Evolutionary conservation across 2,329 filamentous ascomycete species (phyloP).

Genomic region (Penicillium digitatum): DNA sequence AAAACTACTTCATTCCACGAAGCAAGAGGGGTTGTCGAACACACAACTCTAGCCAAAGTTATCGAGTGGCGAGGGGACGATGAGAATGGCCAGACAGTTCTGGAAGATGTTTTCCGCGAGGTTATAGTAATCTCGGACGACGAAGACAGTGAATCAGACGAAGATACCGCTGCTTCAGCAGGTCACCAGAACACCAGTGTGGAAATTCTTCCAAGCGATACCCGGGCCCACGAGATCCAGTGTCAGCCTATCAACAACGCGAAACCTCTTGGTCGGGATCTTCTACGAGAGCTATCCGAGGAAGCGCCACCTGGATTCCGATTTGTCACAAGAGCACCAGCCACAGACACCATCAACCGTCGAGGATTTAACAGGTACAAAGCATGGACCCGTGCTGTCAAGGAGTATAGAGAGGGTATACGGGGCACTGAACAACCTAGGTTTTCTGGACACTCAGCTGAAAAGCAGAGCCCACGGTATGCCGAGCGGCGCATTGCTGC

Average conservation of each 20-base stretch:
- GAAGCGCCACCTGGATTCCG: slow-evolving; percentile 38
- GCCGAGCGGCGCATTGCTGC: slow-evolving; percentile 16
- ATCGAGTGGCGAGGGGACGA: slow-evolving; percentile 62
- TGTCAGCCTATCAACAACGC: slow-evolving; percentile 30
- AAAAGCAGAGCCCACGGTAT: slow-evolving; percentile 19
- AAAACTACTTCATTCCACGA: slow-evolving; percentile 52
- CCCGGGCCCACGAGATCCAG: slow-evolving; percentile 34
- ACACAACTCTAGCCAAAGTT: slow-evolving; percentile 53
- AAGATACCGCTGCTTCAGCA: slow-evolving; percentile 29
- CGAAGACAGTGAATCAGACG: slow-evolving; percentile 49
- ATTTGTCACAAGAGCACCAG: slow-evolving; percentile 31
- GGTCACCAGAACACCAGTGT: slow-evolving; percentile 39
- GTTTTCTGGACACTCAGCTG: slow-evolving; percentile 6
- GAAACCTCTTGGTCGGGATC: slow-evolving; percentile 16
- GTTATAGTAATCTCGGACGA: slow-evolving; percentile 62
- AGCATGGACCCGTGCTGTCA: slow-evolving; percentile 46
- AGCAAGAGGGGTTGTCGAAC: slow-evolving; percentile 54
- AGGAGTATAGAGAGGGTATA: slow-evolving; percentile 36
- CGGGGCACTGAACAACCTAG: slow-evolving; percentile 16
- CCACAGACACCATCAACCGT: slow-evolving; percentile 38
- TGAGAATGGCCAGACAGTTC: slow-evolving; percentile 49
- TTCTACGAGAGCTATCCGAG: slow-evolving; percentile 30
- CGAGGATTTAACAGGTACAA: slow-evolving; percentile 47
- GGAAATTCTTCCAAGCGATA: slow-evolving; percentile 42
- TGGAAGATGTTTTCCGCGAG: slow-evolving; percentile 61